Base-by-base conservation (phyloP, 306 rosid genomes). In the Castanopsis chinensis region DNA sequence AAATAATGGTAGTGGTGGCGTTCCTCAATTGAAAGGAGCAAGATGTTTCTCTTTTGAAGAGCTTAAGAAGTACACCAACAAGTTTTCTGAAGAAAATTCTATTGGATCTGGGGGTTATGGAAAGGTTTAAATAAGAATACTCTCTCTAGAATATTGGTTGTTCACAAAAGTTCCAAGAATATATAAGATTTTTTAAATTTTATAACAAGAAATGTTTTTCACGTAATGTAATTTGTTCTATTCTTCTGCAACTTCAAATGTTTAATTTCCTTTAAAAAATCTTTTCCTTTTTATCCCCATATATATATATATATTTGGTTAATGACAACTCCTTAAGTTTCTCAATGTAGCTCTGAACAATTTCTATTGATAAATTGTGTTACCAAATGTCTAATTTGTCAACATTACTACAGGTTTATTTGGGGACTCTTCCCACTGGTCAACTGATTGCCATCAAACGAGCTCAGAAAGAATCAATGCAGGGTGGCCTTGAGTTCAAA, bases 51-150 rank as follows among this genome's bases (percentile, higher is more conserved):
- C 92, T 55, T 89, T 86, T 35, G 90, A 85, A 75, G 92, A 91
- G 83, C 84, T 89, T 51, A 76, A 80, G 77, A 85, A 78, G 58
- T 86, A 61, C 86, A 88, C 88, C 84, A 68, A 76, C 52, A 85
- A 80, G 41, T 89, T 91, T 77, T 86, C 92, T 41, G 77, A 51
- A 43, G 83, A 49, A 10, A 89, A 88, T 56, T 85, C 70, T 19
- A 63, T 89, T 76, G 96, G 96, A 78, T 71, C 87, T 35, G 93
- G 97, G 15, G 93, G 92, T 27, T 89, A 85, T 63, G 96, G 93
- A 30, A 85, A 89, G 89, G 96, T 89, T 55, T 67, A 52, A 32
- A 37, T 78, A 33, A 53, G 11, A 69, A n/a, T 13, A 3, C 63
- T 68, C 57, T 19, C 67, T 74, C 30, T 72, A 35, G 8, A 23